A percentile compares a stretch with the other conserved stretches of the same genome.
Evolutionary conservation across 768 basidiomycete genomes (phyloP).

Genomic region (Tricholoma sp.): DNA sequence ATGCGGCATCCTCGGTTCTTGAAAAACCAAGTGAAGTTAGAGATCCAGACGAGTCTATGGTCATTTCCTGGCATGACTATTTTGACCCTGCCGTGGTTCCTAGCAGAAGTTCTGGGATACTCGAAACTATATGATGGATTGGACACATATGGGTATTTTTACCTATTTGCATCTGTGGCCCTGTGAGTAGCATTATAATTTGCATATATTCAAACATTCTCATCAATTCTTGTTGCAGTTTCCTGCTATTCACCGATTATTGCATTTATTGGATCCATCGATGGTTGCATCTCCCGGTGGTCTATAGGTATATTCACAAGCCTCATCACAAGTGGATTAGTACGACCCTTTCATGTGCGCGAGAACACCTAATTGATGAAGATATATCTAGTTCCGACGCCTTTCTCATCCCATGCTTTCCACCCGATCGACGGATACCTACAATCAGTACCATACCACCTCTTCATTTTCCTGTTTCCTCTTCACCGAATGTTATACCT

Average conservation of each 20-base stretch:
- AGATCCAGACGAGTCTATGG: conserved; percentile 69
- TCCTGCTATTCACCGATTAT: conserved; percentile 87
- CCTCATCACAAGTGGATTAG: conserved; percentile 99
- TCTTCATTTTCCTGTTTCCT: conserved; percentile 88
- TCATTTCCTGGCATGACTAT: conserved; percentile 81
- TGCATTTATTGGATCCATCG: conserved; percentile 97
- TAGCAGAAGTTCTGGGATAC: conserved; percentile 85
- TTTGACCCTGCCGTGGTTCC: conserved; percentile 91
- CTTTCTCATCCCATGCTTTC: conserved; percentile 97
- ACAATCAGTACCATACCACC: conserved; percentile 93
- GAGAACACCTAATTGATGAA: conserved; percentile 5
- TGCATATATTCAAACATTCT: not conserved
- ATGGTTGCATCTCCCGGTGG: conserved; percentile 70
- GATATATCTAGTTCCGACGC: conserved; percentile 74
- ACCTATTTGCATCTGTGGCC: conserved; percentile 61
- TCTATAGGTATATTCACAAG: conserved; percentile 94
- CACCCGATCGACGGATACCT: conserved; percentile 92
- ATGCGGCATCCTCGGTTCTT: conserved; percentile 93
- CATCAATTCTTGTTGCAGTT: conserved; percentile 33
- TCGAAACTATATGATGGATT: conserved; percentile 74
- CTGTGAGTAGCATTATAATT: conserved; percentile 42
- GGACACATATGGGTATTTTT: conserved; percentile 74
- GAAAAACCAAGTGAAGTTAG: conserved; percentile 76
- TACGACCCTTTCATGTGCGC: conserved; percentile 36
- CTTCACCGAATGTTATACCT: conserved; percentile 83